Percentiles rank a stretch among this genome's conserved stretches.
phyloP scores from a whole-genome alignment of 1,139 yeast species.

The Suhomyces anneliseae region DNA sequence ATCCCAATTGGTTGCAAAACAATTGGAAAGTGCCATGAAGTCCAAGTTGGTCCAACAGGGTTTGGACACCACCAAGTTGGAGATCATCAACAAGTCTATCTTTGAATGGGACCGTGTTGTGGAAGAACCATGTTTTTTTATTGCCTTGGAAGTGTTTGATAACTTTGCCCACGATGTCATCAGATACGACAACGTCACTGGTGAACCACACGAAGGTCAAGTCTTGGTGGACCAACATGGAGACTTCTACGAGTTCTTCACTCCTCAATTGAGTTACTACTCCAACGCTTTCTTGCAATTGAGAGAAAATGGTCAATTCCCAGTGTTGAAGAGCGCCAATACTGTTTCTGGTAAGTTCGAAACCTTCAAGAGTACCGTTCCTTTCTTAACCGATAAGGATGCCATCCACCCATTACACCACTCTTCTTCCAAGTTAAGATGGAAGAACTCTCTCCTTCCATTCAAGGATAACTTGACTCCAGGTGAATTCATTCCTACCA shows the following conservation, averaged over 20 bases:
- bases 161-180: conserved; percentile 82
- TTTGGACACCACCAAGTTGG: conserved; percentile 51
- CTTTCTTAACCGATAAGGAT: conserved; percentile 32
- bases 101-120: conserved; percentile 70
- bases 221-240: conserved; percentile 74
- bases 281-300: conserved; percentile 54
- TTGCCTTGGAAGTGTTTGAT: conserved; percentile 84
- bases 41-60: conserved; percentile 37
- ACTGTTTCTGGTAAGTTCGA: conserved; percentile 23
- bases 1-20: conserved; percentile 64
- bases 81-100: conserved; percentile 70
- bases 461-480: conserved; percentile 67
- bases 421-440: conserved; percentile 30
- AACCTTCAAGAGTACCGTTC: conserved; percentile 31
- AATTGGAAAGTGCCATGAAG: conserved; percentile 41
- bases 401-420: conserved; percentile 43
- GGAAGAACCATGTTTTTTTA: conserved; percentile 71
- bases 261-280: conserved; percentile 66
- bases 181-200: conserved; percentile 68
- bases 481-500: conserved; percentile 81
- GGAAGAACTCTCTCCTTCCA: conserved; percentile 47
- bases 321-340: conserved; percentile 30
- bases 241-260: conserved; percentile 73
- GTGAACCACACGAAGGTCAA: conserved; percentile 74
- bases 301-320: conserved; percentile 47